phyloP scores from a whole-genome alignment of 805 yeast species.

The Candida chauliodis region DNA sequence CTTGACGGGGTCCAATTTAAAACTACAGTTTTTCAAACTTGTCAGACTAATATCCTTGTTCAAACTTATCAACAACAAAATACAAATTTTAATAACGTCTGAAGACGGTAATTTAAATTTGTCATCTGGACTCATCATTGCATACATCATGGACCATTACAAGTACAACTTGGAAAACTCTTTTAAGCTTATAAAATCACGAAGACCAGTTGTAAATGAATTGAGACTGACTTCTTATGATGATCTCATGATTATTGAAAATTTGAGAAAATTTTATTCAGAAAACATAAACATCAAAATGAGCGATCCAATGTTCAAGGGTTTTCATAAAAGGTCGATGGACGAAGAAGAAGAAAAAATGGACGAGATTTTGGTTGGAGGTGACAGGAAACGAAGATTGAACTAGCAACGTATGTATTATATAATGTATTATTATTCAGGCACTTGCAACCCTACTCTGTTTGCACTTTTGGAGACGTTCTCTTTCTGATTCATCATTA shows the following conservation, averaged over 20 bases:
- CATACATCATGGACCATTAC: constrained; percentile 40
- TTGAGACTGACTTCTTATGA: constrained; percentile 35
- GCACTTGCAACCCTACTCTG: constrained; percentile 73
- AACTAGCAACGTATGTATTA: constrained; percentile 3
- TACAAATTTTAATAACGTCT: constrained; percentile 32
- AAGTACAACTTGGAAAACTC: constrained; percentile 30
- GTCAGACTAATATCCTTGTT: constrained; percentile 33
- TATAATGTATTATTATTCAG: constrained; percentile 17
- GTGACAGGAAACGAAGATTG: constrained; percentile 17
- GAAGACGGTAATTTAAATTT: constrained; percentile 23
- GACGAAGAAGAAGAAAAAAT: constrained; percentile 13
- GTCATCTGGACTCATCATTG: constrained; percentile 31
- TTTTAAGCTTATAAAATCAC: constrained; percentile 18
- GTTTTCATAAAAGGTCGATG: constrained; percentile 10
- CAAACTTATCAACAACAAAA: constrained; percentile 26
- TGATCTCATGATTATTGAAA: constrained; percentile 37
- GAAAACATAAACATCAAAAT: constrained; percentile 33
- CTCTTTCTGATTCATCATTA: constrained; percentile 72
- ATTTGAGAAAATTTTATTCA: constrained; percentile 32
- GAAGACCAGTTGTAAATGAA: constrained; percentile 16
- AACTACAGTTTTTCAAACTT: constrained; percentile 33
- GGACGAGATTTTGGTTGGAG: constrained; percentile 13
- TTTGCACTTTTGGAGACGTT: constrained; percentile 77
- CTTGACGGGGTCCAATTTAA: constrained; percentile 31
- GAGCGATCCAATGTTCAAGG: constrained; percentile 16